Evolutionary conservation across 352 stramenopile genomes (phyloP), one percentile per base, ranked within the genome.

Genomic region (Peronospora belbahrii): DNA sequence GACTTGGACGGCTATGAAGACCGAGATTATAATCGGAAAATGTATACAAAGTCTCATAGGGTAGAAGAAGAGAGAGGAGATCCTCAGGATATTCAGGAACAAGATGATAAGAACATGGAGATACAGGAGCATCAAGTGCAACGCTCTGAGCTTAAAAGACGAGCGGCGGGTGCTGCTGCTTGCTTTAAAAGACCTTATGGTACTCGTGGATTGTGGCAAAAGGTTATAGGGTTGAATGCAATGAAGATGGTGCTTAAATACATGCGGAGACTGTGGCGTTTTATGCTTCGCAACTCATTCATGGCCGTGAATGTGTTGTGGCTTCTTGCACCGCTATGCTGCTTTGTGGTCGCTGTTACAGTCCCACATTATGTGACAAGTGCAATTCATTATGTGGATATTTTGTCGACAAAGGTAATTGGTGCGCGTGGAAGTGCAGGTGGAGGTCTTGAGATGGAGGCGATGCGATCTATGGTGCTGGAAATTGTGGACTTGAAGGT

Each of bases 231-330:
- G 6, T 59, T 47, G 6, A 48, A 59, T 3, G 25, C 47, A n/a
- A 52, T 63, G 4, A 71, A 65, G 28, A 56, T 52, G 14, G 5
- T 62, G 9, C 46, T 55, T 6, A 65, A 55, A 3, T 56, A 42
- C 15, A 15, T 72, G 18, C 56, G 62, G 1, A 58, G 60, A 22
- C 48, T 83, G 31, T 86, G 67, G 71, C 64, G 64, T 37, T 67
- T 70, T 11, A 24, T 82, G 4, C 44, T 82, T 15, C 76, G 70
- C 42, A 82, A 88, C 23, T 82, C 71, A 24, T 85, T 88, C 56
- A 80, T 85, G 70, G 73, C 71, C 0, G 59, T 74, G 43, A 89
- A 89, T 39, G 68, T 87, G 14, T 17, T 87, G 32, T 89, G 77
- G 77, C 68, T 89, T 6, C 56, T 89, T 3, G 62, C 74, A 10